Evolutionary conservation across 164 flowering plant species (phyloP), one percentile per base, ranked within the genome.

Genomic region (Stephania cephalantha): DNA sequence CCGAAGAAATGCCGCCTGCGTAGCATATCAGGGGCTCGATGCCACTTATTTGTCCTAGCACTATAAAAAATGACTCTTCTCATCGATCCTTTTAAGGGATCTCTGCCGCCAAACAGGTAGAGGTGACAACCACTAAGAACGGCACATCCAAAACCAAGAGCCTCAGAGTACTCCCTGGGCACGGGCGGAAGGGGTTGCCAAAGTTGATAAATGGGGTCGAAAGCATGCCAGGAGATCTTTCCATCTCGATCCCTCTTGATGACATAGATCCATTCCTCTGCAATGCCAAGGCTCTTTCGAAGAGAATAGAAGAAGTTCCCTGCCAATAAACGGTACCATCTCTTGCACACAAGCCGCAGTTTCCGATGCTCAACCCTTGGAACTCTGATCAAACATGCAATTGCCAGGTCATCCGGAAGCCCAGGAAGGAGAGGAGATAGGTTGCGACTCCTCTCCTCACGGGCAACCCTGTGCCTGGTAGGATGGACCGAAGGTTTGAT

Each of bases 381-480:
- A 48, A 93, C 97, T 46, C 95, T 82, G 53, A 88, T 91, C 65
- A 92, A 84, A 84, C 97, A 92, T 67, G 95, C 94, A 71, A 92
- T 89, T n/a, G 97, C 97, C 75, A 91, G 90, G 80, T 92, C 97
- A 83, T 92, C 97, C 1, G 97, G 97, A n/a, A 92, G 94, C 68
- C 95, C 97, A 9, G 97, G 97, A 30, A 92, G 84, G 64, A 92
- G 84, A 78, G 94, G 97, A 66, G 88, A 85, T 64, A 86, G 93
- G 76, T 71, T 86, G 63, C 90, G 77, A 77, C 76, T 87, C 70
- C 90, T 80, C 31, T 84, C 87, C 46, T 84, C 88, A 35, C 89
- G 86, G 25, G 83, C 29, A 48, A 88, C 80, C 78, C 85, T 89
- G 66, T 77, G 82, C 77, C 86, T 80, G 17, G 90, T 75, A 46